phyloP scores from a whole-genome alignment of 306 rosid species.

The Nissolia schottii region DNA sequence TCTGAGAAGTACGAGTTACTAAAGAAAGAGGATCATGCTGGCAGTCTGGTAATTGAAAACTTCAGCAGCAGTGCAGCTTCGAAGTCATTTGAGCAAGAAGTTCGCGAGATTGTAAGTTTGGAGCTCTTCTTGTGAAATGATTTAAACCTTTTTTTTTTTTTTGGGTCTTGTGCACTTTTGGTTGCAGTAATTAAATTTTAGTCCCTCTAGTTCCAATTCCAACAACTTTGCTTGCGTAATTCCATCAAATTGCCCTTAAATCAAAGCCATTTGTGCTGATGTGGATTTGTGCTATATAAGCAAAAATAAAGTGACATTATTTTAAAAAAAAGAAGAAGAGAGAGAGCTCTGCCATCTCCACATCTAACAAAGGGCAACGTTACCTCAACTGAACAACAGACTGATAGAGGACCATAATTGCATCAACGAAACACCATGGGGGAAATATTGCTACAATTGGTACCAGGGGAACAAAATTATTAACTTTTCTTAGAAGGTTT shows the following conservation, averaged over 20 bases:
- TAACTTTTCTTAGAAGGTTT: neutral
- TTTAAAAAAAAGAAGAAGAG: neutral
- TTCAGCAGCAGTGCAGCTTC: slow-evolving; percentile 73
- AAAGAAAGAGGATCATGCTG: slow-evolving; percentile 52
- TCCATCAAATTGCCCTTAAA: neutral
- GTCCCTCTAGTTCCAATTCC: neutral
- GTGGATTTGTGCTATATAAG: slow-evolving; percentile 2
- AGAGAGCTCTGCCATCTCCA: neutral
- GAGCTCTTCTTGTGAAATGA: slow-evolving; percentile 15
- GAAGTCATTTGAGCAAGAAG: slow-evolving; percentile 70
- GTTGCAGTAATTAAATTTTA: neutral
- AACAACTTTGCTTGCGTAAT: neutral
- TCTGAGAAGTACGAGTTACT: slow-evolving; percentile 48
- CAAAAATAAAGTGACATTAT: neutral
- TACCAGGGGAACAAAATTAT: neutral
- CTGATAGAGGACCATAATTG: neutral
- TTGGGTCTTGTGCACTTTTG: neutral
- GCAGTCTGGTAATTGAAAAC: slow-evolving; percentile 55
- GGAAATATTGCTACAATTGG: neutral
- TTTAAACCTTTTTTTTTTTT: neutral
- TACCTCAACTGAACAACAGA: neutral
- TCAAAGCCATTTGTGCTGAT: neutral
- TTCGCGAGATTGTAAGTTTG: slow-evolving; percentile 70
- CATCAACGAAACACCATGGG: neutral
- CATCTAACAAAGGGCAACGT: neutral